Evolutionary conservation across 257 asterid species (phyloP), one percentile per base, ranked within the genome.

Genomic region (Solanum microdontum): DNA sequence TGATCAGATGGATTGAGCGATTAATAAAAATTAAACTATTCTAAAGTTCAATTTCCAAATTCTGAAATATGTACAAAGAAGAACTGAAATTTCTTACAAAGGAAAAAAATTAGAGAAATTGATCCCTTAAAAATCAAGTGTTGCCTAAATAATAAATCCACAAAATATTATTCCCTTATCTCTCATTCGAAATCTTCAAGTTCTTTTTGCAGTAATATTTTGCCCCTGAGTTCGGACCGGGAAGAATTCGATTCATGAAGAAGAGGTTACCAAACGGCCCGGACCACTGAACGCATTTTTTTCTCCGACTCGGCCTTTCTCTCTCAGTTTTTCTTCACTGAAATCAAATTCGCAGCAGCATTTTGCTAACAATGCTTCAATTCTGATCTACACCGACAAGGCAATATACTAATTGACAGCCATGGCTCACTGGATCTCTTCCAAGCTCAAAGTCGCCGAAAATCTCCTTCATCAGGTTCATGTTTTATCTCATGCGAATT

Each of bases 371-470:
- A 87, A 90, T 92, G 93, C 87, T 87, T 79, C 82, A 84, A 11
- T 40, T 58, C 80, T 74, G 74, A 89, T 91, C 74, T 72, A n/a
- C 40, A 34, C 75, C 34, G 28, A 75, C 62, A 51, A 26, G 8
- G 34, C 17, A 32, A 32, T 45, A 72, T 39, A 6, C 82, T 36
- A 36, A 45, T 13, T 48, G 34, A 45, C 89, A 76, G 62, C 88
- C 82, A 97, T 97, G 99, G 98, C 99, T 89, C 91, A 94, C 87
- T 97, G 99, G 99, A 95, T 97, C 95, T 94, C 99, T 84, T 94
- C 98, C 90, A 97, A 95, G 95, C 99, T 97, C 94, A 97, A 92
- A 92, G 98, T 95, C 86, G 98, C 99, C 85, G 99, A 95, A 91
- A 92, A 93, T 91, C 92, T 97, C 84, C 98, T 97, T 87, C 98